Conservation (phyloP, 768 basidiomycete genomes). For the Serendipita sp. region DNA sequence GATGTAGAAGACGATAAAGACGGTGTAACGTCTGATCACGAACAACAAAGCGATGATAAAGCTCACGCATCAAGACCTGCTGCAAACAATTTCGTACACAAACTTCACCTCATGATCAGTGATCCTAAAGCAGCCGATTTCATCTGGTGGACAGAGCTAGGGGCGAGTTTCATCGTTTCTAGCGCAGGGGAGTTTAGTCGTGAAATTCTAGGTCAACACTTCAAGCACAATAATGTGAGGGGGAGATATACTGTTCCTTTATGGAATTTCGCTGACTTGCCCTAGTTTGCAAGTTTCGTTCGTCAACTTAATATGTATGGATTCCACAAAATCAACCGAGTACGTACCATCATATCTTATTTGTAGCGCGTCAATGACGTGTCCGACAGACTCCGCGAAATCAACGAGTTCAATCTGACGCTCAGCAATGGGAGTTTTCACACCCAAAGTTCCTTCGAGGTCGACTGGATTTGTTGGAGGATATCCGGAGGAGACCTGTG, state of each 20-base stretch:
- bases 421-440: conserved; percentile 80
- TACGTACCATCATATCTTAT: conserved; percentile 21
- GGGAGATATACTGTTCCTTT: no score
- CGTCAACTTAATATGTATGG: conserved; percentile 95
- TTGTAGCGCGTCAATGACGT: background rate
- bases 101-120: conserved; percentile 78
- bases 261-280: background rate
- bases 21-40: background rate
- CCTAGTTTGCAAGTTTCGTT: conserved; percentile 81
- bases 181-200: conserved; percentile 77
- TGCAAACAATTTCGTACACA: conserved; percentile 75
- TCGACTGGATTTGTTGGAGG: conserved; percentile 63
- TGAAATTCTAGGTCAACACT: conserved; percentile 70
- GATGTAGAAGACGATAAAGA: background rate
- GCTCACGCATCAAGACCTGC: background rate
- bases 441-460: conserved; percentile 75
- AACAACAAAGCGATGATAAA: background rate
- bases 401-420: conserved; percentile 61
- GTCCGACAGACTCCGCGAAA: conserved; percentile 54
- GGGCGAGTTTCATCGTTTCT: conserved; percentile 71
- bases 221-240: conserved; percentile 79
- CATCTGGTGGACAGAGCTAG: conserved; percentile 69
- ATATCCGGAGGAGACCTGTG: conserved; percentile 72
- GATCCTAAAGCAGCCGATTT: conserved; percentile 65
- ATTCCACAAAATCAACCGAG: conserved; percentile 86